These are phyloP conservation scores for Diaporthe batatas DNA, from an alignment of 2,329 filamentous ascomycete species.

Conservation along the genomic window DNA sequence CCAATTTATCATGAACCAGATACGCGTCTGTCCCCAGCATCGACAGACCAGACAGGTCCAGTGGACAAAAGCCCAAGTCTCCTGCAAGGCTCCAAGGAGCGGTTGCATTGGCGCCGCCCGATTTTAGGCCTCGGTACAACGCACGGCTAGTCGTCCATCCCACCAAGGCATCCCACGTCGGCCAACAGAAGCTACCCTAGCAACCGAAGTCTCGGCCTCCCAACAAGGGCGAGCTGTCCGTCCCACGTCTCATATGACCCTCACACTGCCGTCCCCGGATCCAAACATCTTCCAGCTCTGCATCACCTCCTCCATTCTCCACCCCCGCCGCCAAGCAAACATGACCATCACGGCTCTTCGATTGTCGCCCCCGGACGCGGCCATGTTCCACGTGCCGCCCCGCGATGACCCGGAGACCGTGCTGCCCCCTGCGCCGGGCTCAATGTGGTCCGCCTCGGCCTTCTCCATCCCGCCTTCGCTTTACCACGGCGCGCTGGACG, in stretches of 20 bases:
- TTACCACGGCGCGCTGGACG: conserved; percentile 74
- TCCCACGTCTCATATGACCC: background rate
- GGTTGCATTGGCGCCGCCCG: no score
- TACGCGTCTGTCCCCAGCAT: no score
- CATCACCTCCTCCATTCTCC: background rate
- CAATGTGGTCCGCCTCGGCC: conserved; percentile 60
- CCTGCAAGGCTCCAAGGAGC: no score
- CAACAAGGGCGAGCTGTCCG: no score
- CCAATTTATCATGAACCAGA: no score
- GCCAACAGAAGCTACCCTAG: no score
- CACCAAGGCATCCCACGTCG: no score
- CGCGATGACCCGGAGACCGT: conserved; percentile 66
- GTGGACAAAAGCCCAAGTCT: no score
- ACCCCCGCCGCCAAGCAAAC: background rate
- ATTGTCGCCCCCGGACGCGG: conserved; percentile 31
- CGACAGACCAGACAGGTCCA: no score
- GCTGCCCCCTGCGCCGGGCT: conserved; percentile 65
- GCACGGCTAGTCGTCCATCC: no score
- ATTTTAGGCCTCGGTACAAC: no score
- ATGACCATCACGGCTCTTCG: background rate
- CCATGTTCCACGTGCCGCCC: conserved; percentile 60
- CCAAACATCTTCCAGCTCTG: background rate
- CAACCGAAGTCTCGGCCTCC: no score
- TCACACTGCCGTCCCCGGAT: background rate
- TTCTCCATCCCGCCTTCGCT: conserved; percentile 77